Conservation (phyloP, 305 asterid species). For the Fraxinus albicans region DNA sequence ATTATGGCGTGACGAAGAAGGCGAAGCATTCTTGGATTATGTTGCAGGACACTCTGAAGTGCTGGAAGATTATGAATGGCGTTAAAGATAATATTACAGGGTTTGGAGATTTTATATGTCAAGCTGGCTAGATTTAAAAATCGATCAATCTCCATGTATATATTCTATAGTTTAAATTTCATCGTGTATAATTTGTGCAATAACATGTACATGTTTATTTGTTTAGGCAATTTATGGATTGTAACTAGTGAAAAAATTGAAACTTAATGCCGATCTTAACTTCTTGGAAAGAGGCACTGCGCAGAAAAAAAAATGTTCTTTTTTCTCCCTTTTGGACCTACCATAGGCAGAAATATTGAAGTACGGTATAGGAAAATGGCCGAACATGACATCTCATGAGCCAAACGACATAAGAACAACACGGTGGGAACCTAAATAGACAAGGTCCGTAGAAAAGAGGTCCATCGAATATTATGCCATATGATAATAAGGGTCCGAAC, state of each 20-base stretch:
- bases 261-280: not conserved
- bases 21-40: constrained; percentile 46
- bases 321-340: too few relatives aligned
- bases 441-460: too few relatives aligned
- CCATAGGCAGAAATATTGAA: too few relatives aligned
- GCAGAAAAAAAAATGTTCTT: not conserved
- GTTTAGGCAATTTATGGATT: not conserved
- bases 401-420: too few relatives aligned
- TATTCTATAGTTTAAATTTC: not conserved
- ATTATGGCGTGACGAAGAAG: constrained; percentile 24
- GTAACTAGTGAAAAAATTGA: not conserved
- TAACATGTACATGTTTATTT: not conserved
- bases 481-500: too few relatives aligned
- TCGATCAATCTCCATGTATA: not conserved
- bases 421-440: too few relatives aligned
- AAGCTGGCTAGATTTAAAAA: not conserved
- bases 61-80: constrained; percentile 22
- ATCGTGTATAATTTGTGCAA: not conserved
- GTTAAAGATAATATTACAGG: not conserved
- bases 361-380: too few relatives aligned
- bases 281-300: not conserved
- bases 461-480: too few relatives aligned
- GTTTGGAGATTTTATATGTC: not conserved
- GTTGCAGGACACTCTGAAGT: constrained; percentile 35
- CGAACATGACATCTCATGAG: too few relatives aligned